Percentiles rank a stretch among this genome's conserved stretches.
Conservation (phyloP, 2,329 filamentous ascomycete genomes). For the Monilinia fructigena region DNA sequence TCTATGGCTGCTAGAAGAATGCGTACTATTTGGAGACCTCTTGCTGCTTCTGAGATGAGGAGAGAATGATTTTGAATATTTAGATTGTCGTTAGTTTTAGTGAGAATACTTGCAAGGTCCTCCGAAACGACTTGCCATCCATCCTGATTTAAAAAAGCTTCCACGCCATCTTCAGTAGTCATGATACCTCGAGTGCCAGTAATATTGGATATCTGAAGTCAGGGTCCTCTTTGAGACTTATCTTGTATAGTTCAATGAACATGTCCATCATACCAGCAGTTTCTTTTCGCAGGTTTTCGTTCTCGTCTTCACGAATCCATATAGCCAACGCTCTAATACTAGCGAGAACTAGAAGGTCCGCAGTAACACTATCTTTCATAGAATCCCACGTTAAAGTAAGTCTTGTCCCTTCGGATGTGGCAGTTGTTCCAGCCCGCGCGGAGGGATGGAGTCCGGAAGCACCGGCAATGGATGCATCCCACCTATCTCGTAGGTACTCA, state of each 20-base stretch:
- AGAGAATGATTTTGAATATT: constrained; percentile 1
- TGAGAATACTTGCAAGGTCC: constrained; percentile 50
- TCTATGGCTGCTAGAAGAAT: constrained; percentile 55
- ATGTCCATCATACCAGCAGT: constrained; percentile 59
- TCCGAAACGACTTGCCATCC: constrained; percentile 55
- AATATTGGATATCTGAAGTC: constrained; percentile 59
- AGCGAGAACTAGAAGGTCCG: constrained; percentile 60
- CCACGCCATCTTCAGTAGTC: constrained; percentile 44
- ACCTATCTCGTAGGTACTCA: constrained; percentile 68
- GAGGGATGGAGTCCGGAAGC: constrained; percentile 60
- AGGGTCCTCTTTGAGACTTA: constrained; percentile 37
- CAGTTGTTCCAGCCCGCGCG: constrained; percentile 48
- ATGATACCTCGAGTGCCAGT: constrained; percentile 57
- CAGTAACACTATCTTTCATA: constrained; percentile 45
- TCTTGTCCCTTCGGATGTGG: constrained; percentile 47
- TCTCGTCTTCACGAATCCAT: constrained; percentile 70
- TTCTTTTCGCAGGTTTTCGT: constrained; percentile 51
- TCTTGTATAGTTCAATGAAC: constrained; percentile 60
- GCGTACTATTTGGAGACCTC: constrained; percentile 57
- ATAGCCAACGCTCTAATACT: constrained; percentile 58
- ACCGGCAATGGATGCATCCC: constrained; percentile 64
- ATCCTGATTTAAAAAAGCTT: constrained; percentile 48
- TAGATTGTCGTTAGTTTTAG: constrained; percentile 27
- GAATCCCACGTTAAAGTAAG: constrained; percentile 60
- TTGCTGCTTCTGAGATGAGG: constrained; percentile 42